Evolutionary conservation across 192 early-diverging fungal species (phyloP).

Genomic region (Dimargaris xerosporica): DNA sequence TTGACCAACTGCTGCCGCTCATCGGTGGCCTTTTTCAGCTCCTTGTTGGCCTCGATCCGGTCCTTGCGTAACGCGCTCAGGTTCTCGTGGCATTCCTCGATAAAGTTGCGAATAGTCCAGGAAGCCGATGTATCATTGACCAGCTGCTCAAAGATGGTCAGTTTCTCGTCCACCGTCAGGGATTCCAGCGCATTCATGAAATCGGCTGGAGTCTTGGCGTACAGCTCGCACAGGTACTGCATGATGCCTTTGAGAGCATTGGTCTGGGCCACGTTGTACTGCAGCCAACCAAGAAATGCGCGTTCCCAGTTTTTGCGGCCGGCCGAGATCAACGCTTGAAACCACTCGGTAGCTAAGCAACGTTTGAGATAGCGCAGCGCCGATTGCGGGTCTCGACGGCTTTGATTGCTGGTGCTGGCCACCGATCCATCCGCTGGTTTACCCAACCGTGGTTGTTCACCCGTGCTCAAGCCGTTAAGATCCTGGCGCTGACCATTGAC

Average conservation of each 20-base stretch:
- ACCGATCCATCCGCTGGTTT: too few relatives aligned
- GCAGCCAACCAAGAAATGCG: slow-evolving; percentile 23
- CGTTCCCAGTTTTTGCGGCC: slow-evolving; percentile 16
- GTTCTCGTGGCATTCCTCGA: slow-evolving; percentile 58
- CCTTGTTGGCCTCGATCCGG: slow-evolving; percentile 50
- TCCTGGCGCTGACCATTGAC: too few relatives aligned
- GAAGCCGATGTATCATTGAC: slow-evolving; percentile 40
- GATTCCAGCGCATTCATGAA: slow-evolving; percentile 23
- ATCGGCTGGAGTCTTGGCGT: slow-evolving; percentile 22
- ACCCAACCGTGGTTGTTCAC: too few relatives aligned
- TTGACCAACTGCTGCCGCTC: neutral
- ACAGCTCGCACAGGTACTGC: slow-evolving; percentile 22
- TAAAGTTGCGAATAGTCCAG: slow-evolving; percentile 40
- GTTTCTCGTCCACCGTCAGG: slow-evolving; percentile 31
- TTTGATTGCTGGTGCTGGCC: neutral
- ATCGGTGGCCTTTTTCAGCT: slow-evolving; percentile 36
- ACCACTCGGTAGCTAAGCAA: neutral
- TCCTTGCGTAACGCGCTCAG: slow-evolving; percentile 57
- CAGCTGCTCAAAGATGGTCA: slow-evolving; percentile 48
- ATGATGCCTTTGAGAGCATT: slow-evolving; percentile 12
- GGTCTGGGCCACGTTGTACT: slow-evolving; percentile 21
- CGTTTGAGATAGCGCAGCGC: neutral
- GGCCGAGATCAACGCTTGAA: neutral
- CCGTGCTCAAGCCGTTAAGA: too few relatives aligned
- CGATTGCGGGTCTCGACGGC: neutral